A percentile compares a stretch with the other conserved stretches of the same genome.
These are phyloP conservation scores for thale cress (Arabidopsis thaliana) DNA, from an alignment of 345 rosid genomes.

Conservation along the genomic window TAIR10.1 NC_003070.9:8559501-8560000, in stretches of 20 bases:
- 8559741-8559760: conserved; percentile 6
- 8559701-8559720: background rate
- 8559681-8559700: background rate
- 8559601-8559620: background rate
- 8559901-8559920: background rate
- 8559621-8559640: background rate
- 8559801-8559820: conserved; percentile 41
- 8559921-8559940: conserved; percentile 18
- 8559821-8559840: conserved; percentile 20
- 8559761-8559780: background rate
- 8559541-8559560: background rate
- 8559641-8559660: background rate
- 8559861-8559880: conserved; percentile 42
- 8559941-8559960: background rate
- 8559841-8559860: conserved; percentile 47
- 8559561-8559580: background rate
- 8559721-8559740: conserved; percentile 28
- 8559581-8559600: conserved; percentile 2
- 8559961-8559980: conserved; percentile 37
- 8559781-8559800: conserved; percentile 4
- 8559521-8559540: conserved; percentile 31
- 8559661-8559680: conserved; percentile 8
- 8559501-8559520: conserved; percentile 37
- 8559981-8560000: conserved; percentile 22
- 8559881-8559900: background rate